These are phyloP conservation scores for Exophiala dermatitidis DNA, from an alignment of 2,329 filamentous ascomycete species.

Conservation along the genomic window DNA sequence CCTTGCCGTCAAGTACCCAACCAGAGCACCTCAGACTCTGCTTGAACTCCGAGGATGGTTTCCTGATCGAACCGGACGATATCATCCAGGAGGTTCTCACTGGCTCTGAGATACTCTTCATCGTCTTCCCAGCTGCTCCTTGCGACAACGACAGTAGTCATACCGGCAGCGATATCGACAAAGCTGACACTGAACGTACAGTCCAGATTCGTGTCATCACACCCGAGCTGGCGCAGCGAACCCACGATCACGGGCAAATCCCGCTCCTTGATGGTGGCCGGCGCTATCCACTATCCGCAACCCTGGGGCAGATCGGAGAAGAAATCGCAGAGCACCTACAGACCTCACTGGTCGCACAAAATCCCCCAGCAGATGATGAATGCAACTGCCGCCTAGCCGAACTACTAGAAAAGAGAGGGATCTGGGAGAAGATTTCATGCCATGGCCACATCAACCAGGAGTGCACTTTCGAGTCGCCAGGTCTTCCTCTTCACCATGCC, in stretches of 20 bases:
- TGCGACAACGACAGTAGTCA: background rate
- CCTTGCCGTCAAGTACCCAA: constrained; percentile 4
- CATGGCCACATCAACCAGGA: background rate
- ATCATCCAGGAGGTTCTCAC: constrained; percentile 7
- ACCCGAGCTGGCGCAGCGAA: constrained; percentile 1
- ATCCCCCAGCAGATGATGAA: background rate
- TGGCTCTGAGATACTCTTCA: constrained; percentile 3
- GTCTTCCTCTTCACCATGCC: background rate
- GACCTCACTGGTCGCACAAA: background rate
- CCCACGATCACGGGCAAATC: background rate
- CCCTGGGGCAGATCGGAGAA: constrained; percentile 2
- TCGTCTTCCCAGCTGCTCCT: constrained; percentile 2
- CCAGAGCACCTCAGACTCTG: constrained; percentile 6
- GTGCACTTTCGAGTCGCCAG: background rate
- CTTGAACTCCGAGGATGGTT: constrained; percentile 6
- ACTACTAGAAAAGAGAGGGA: constrained; percentile 3
- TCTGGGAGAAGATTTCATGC: constrained; percentile 5
- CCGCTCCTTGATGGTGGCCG: constrained; percentile 4
- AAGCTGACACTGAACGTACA: background rate
- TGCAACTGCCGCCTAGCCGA: constrained; percentile 12
- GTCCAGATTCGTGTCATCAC: constrained; percentile 8
- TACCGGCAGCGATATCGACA: background rate
- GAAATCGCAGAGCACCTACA: constrained; percentile 6
- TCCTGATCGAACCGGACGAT: constrained; percentile 6
- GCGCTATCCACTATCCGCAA: constrained; percentile 3